Evolutionary conservation across 2,329 filamentous ascomycete genomes (phyloP), one percentile per base, ranked within the genome.

Genomic region (Coleophoma eucalyptorum): DNA sequence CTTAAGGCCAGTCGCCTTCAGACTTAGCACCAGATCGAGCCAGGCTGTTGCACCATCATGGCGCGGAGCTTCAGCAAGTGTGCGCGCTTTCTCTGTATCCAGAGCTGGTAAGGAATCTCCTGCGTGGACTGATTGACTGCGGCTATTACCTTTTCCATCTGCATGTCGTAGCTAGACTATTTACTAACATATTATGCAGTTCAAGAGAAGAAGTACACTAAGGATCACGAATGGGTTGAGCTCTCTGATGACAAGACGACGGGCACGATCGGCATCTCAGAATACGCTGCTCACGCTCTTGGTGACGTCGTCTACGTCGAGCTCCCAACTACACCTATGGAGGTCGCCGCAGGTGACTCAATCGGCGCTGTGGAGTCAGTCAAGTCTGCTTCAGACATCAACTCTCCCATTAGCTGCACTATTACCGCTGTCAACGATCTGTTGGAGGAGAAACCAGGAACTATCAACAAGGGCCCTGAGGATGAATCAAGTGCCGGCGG

Each of bases 161-260:
- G 26, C 26, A 26, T 3, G 26, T 35, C 50, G n/a, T 31, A 11
- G n/a, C 15, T 32, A 12, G 20, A n/a, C n/a, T 11, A 43, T 42
- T 44, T 58, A 48, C 55, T 54, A 50, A 49, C 55, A 12, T n/a
- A 40, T 26, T 41, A 13, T 20, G 26, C 43, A 65, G 63, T 53
- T 43, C 58, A 57, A 46, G 59, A 47, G 58, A 93, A 94, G 75
- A 89, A 86, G 70, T 99, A 96, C 79, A 97, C 94, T 58, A 87
- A 92, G 70, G 93, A 97, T 68, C 94, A 99, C 78, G 94, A 99
- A 77, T 99, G 94, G 94, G 85, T 99, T 69, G 91, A 97, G 72
- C 76, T 96, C 54, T 86, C 85, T 50, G 83, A 83, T 47, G 89
- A 95, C 72, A 84, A 87, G 69, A 93, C 89, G 72, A 87, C 86